Evolutionary conservation across 768 basidiomycete species (phyloP).

Genomic region (Pleurotus salmoneostramineus): DNA sequence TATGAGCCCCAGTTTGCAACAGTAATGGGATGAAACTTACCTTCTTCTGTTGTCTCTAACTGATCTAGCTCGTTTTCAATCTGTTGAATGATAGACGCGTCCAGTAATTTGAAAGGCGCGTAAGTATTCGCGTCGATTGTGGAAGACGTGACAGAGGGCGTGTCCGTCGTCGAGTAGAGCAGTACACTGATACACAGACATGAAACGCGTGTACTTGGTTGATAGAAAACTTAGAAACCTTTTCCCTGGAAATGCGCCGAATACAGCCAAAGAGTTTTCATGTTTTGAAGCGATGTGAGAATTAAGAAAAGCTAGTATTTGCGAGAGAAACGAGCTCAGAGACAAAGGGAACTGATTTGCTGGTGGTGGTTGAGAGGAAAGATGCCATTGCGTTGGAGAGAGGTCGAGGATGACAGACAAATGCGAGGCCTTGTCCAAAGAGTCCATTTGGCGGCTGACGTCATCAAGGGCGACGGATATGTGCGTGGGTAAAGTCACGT

Average conservation of each 20-base stretch:
- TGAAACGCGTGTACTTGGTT: conserved; percentile 6
- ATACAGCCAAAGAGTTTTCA: conserved; percentile 91
- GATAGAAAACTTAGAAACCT: conserved; percentile 43
- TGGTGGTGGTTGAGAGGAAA: conserved; percentile 42
- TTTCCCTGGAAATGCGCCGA: conserved; percentile 81
- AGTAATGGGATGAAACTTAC: conserved; percentile 24
- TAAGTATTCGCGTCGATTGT: conserved; percentile 75
- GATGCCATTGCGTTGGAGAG: conserved; percentile 83
- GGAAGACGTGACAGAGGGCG: conserved; percentile 26
- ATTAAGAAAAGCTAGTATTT: conserved; percentile 88
- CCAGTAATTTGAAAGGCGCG: conserved; percentile 76
- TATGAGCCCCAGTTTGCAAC: background rate
- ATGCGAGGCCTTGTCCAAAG: conserved; percentile 40
- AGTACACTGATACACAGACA: conserved; percentile 50
- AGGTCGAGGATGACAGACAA: conserved; percentile 85
- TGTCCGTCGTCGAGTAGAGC: conserved; percentile 69
- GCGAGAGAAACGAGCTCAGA: conserved; percentile 73
- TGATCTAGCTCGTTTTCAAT: conserved; percentile 61
- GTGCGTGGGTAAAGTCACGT: no score
- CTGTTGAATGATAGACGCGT: conserved; percentile 58
- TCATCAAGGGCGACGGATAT: no score
- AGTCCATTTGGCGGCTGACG: background rate
- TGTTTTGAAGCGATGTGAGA: conserved; percentile 87
- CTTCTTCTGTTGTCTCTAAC: conserved; percentile 45
- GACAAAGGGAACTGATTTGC: conserved; percentile 50